Conservation (phyloP, 73 alveolate species). For the Paramecium tetraurelia region DNA sequence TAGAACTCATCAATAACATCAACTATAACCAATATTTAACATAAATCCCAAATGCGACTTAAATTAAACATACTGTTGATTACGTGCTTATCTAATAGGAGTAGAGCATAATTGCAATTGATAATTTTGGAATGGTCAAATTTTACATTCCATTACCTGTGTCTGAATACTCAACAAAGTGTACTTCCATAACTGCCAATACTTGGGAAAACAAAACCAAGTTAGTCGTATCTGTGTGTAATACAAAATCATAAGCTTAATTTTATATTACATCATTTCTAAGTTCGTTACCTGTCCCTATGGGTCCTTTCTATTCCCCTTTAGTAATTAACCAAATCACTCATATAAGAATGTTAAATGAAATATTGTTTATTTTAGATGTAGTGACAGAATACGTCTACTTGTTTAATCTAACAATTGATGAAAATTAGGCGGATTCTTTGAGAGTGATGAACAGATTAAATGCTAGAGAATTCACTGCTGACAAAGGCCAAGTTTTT, state of each 20-base stretch:
- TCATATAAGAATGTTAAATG: neutral
- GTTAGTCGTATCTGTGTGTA: constrained; percentile 16
- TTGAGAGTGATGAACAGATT: neutral
- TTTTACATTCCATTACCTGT: neutral
- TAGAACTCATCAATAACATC: neutral
- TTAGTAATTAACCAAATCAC: neutral
- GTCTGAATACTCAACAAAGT: neutral
- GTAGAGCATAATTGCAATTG: neutral
- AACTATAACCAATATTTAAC: neutral
- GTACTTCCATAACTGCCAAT: neutral
- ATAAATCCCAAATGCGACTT: neutral
- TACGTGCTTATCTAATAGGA: neutral
- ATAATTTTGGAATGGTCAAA: neutral
- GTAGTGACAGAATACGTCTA: neutral
- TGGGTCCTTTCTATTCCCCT: constrained; percentile 13
- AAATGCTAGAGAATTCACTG: constrained; percentile 5
- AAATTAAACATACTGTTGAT: neutral
- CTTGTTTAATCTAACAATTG: neutral
- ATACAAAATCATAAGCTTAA: neutral
- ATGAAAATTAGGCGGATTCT: neutral
- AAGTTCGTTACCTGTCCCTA: constrained; percentile 10
- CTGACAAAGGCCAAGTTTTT: neutral
- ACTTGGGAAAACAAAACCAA: neutral
- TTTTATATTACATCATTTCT: neutral
- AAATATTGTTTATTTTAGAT: neutral